Conservation (phyloP, 192 early-diverging fungal species). For the Chytriomyces confervae region DNA sequence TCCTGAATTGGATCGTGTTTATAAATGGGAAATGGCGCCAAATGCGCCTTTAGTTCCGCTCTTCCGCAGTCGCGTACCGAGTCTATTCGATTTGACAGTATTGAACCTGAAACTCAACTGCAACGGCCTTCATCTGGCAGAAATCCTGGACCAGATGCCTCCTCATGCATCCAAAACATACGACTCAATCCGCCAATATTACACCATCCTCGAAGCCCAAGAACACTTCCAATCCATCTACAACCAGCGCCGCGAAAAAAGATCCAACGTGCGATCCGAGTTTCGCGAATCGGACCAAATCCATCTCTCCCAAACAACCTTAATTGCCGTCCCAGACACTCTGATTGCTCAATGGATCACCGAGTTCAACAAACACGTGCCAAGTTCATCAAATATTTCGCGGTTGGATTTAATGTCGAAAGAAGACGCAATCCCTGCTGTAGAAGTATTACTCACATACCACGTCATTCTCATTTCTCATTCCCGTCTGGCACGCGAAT, state of each 20-base stretch:
- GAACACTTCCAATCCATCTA: background rate
- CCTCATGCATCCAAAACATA: conserved; percentile 61
- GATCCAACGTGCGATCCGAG: background rate
- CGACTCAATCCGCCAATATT: conserved; percentile 11
- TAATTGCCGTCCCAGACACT: conserved; percentile 81
- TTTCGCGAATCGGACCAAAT: conserved; percentile 16
- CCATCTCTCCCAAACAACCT: conserved; percentile 57
- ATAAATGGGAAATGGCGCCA: background rate
- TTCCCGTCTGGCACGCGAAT: conserved; percentile 67
- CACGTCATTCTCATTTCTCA: conserved; percentile 77
- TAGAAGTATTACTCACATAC: conserved; percentile 59
- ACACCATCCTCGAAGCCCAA: background rate
- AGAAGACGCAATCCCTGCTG: conserved; percentile 55
- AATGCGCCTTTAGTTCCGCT: background rate
- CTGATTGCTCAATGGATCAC: conserved; percentile 76
- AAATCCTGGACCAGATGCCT: conserved; percentile 50
- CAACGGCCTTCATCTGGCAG: conserved; percentile 51
- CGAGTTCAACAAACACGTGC: conserved; percentile 72
- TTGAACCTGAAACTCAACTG: conserved; percentile 44
- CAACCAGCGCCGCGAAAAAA: background rate
- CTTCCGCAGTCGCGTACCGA: background rate
- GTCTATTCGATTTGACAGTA: background rate
- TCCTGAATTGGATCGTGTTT: background rate
- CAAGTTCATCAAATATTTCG: background rate
- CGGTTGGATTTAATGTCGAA: conserved; percentile 23